Percentiles rank a stretch among this genome's conserved stretches.
Evolutionary conservation across 2,329 filamentous ascomycete species (phyloP).

Genomic region (Trichophyton equinum): DNA sequence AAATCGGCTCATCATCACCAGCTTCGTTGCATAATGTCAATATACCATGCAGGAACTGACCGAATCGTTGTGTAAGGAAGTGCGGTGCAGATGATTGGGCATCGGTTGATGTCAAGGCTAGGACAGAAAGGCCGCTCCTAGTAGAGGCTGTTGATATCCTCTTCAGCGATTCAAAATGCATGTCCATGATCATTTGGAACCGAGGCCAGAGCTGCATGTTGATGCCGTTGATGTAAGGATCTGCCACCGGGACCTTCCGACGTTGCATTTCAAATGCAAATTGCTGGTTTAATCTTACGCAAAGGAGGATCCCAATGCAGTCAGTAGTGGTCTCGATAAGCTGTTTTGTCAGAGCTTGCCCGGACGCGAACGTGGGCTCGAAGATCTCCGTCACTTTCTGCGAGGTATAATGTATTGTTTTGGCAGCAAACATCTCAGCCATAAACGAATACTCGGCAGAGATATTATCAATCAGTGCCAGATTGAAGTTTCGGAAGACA

Average conservation of each 20-base stretch:
- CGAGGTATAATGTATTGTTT: constrained; percentile 63
- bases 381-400: constrained; percentile 81
- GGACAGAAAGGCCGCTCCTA: constrained; percentile 40
- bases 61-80: constrained; percentile 86
- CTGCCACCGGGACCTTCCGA: constrained; percentile 75
- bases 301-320: constrained; percentile 75
- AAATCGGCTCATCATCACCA: constrained; percentile 86
- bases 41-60: constrained; percentile 78
- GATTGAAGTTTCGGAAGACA: constrained; percentile 87
- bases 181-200: constrained; percentile 86
- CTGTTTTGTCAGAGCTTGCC: constrained; percentile 60
- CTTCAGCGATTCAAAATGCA: constrained; percentile 78
- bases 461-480: constrained; percentile 85
- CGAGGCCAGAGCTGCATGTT: constrained; percentile 95
- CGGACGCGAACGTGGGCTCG: constrained; percentile 75
- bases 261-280: constrained; percentile 89
- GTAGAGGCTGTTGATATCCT: constrained; percentile 39
- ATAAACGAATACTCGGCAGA: constrained; percentile 92
- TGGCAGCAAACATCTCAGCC: constrained; percentile 73
- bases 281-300: constrained; percentile 84
- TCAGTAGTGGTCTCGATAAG: constrained; percentile 69
- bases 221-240: constrained; percentile 85
- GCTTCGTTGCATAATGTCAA: constrained; percentile 74
- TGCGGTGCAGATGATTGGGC: constrained; percentile 56
- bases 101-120: constrained; percentile 40